Evolutionary conservation across 1,284 basidiomycete genomes (phyloP), one percentile per base, ranked within the genome.

Genomic region (Chalciporus sp.): DNA sequence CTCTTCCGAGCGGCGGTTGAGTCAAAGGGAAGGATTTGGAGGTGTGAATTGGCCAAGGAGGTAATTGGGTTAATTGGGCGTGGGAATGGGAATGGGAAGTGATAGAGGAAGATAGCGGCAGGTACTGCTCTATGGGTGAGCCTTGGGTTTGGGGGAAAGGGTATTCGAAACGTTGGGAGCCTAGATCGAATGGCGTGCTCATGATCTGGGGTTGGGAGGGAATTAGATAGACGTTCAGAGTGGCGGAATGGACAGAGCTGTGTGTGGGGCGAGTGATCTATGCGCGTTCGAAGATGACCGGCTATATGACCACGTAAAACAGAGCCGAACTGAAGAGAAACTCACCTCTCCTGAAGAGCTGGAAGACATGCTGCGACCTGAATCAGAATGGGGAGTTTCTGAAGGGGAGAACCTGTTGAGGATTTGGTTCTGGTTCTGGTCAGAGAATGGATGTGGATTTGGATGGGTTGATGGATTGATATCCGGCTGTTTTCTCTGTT

Each of bases 141-240:
- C 57, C 59, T 61, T 69, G 67, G 53, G 63, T 58, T 40, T 63
- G 59, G 56, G 69, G 72, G 58, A 71, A 72, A 1, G 67, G 67
- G 43, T 69, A 69, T 50, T 69, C 67, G 57, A 70, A 69, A 19
- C 65, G 67, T 20, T 55, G 69, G 16, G 67, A 55, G 37, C 70
- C 69, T 43, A 70, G 61, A 65, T 72, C 67, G 49, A 69, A 69
- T 7, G 67, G 67, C 0, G 67, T 69, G 43, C 67, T 59, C 56
- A 71, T 66, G 52, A 69, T 72, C 67, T 69, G 41, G 33, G 39
- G 42, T 27, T 46, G 19, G 42, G 19, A 41, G 50, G 33, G 35
- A 41, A 45, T 61, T 46, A 64, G 60, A 59, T 55, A 39, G 42
- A 55, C 53, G 39, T 44, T 39, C 46, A 37, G 27, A 51, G 35